Conservation (phyloP, 331 rosid genomes). For the Dryas integrifolia region DNA sequence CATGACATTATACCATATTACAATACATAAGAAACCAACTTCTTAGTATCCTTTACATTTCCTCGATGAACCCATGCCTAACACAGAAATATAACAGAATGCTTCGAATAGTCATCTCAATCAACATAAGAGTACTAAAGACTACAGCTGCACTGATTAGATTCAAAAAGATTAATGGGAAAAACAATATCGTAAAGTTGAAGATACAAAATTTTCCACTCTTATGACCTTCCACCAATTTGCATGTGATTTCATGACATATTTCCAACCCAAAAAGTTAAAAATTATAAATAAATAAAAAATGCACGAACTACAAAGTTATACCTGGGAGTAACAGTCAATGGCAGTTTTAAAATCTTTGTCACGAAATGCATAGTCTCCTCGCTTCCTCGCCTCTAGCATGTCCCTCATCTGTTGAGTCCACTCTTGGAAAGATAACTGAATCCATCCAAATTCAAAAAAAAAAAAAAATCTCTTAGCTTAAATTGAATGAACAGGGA, state of each 20-base stretch:
- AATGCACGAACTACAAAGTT: constrained; percentile 8
- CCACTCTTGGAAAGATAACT: constrained; percentile 99
- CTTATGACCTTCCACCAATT: neutral
- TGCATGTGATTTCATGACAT: neutral
- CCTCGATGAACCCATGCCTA: neutral
- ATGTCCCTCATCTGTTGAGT: constrained; percentile 97
- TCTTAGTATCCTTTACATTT: too few species aligned
- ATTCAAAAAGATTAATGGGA: neutral
- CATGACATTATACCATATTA: too few species aligned
- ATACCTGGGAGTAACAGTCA: constrained; percentile 94
- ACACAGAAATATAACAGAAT: neutral
- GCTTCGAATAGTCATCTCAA: neutral
- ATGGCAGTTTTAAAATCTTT: constrained; percentile 81
- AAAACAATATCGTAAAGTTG: neutral
- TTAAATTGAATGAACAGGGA: constrained; percentile 23
- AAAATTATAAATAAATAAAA: neutral
- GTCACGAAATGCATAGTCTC: constrained; percentile 90
- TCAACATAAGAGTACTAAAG: neutral
- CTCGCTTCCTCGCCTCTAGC: constrained; percentile 96
- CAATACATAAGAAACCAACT: too few species aligned
- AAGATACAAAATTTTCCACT: neutral
- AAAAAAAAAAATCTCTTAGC: constrained; percentile 33
- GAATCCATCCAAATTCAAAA: constrained; percentile 39
- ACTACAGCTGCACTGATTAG: neutral
- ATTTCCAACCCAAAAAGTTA: neutral